Evolutionary conservation across 495 filamentous ascomycete species (phyloP), one percentile per base, ranked within the genome.

Genomic region (Astrothelium macrocarpum): DNA sequence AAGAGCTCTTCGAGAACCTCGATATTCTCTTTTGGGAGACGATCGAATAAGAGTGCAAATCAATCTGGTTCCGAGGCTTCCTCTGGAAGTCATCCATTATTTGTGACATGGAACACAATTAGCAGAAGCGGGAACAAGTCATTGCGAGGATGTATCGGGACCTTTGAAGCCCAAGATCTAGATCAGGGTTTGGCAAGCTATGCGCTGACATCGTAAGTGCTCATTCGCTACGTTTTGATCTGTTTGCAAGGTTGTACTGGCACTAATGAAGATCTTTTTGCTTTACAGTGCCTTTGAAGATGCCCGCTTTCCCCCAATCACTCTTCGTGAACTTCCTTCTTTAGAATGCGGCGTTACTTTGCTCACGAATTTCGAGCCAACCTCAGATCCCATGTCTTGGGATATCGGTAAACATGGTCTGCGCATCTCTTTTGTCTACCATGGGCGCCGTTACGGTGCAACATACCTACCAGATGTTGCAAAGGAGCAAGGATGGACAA

Each of bases 381-480:
- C 71, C 10, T 77, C 80, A 18, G 80, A 88, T 68, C 74, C 89
- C 26, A 80, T 95, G 78, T 90, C 94, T 76, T 97, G 94, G 95
- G 80, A 81, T 49, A 73, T 97, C 34, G 92, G 93, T 32, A 84
- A 75, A 0, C 94, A 98, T 72, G 94, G 94, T 14, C 71, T 98
- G 12, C 84, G 77, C 39, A 77, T 78, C 23, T 74, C 74, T 45
- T 79, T 79, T 68, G 71, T 69, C 18, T 64, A 73, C 65, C 71
- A 74, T 59, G 67, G 64, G 0, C 69, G 74, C 10, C 74, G 75
- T 5, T 75, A 75, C 65, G 77, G 77, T 11, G 84, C 90, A 11
- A 97, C 93, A 0, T 98, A 98, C 70, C 80, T 98, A 18, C 94
- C 94, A 0, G 91, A 97, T 72, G 93, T 97, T 12, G 84, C 93